Evolutionary conservation across 176 grass and related monocot genomes (phyloP), one percentile per base, ranked within the genome.

Genomic region (Lolium perenne): DNA sequence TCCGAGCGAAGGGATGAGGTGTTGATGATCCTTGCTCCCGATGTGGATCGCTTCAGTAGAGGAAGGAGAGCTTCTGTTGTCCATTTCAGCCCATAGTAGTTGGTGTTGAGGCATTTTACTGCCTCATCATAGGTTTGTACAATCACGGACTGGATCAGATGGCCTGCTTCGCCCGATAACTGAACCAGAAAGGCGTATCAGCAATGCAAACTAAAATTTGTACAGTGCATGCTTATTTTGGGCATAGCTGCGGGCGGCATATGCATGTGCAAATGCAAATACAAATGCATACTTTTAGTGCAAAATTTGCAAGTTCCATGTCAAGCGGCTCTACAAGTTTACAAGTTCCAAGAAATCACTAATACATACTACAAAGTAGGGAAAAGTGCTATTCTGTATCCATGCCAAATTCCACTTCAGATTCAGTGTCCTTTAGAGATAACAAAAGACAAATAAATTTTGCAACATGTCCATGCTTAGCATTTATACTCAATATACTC

Each of bases 11-110:
- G 86, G 29, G 95, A 97, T 59, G 95, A 90, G 69, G 38, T 49
- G 38, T 97, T 97, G 5, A 94, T 92, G 60, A 94, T 97, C 78
- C 88, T 93, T n/a, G 86, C 92, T 32, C 88, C 95, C 3, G 78
- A 91, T 11, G 84, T 84, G 16, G 95, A 94, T 61, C 71, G 81
- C 68, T 87, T 86, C 84, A 97, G 66, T 29, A 97, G 86, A 60
- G 95, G 90, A 22, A 93, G 88, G 45, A 97, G 90, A 18, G 84
- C 77, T 74, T 92, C 90, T 18, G 92, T 97, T 12, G 91, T 78
- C 87, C 92, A 26, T 88, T 92, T 94, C 59, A 22, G 80, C 85
- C 90, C 91, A 66, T 91, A 79, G 77, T 87, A 88, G 73, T 93
- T 96, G 79, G 82, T 89, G 53, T 91, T 76, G 10, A 91, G 26